Conservation (phyloP, 148 eudicot species). For the Agrostemma githago region DNA sequence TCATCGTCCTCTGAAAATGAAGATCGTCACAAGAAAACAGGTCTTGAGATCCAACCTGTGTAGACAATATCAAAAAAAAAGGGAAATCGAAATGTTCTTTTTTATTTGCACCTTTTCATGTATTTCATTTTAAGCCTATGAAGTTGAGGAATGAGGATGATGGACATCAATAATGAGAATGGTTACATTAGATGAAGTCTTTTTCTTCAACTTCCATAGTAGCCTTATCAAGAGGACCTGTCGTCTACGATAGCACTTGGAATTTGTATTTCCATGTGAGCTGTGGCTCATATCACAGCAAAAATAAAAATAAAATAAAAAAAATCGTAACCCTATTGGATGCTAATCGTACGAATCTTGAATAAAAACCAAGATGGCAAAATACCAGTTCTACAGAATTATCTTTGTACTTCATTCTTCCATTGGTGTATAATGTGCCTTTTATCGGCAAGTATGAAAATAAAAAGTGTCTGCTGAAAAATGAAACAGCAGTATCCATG, state of each 20-base stretch:
- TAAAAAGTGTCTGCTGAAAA: background rate
- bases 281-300: background rate
- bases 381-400: background rate
- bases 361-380: background rate
- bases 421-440: background rate
- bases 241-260: too few species aligned
- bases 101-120: background rate
- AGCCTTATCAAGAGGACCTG: background rate
- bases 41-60: constrained; percentile 35
- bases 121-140: background rate
- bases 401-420: background rate
- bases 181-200: background rate
- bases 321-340: background rate
- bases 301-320: too few species aligned
- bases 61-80: constrained; percentile 10
- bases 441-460: background rate
- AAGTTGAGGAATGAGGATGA: constrained; percentile 11
- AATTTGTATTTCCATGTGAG: background rate
- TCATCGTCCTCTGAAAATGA: constrained; percentile 24
- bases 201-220: constrained; percentile 3
- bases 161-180: constrained; percentile 9
- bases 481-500: background rate
- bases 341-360: background rate
- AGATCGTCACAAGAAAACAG: constrained; percentile 17
- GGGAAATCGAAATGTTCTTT: background rate